Evolutionary conservation across 1,284 basidiomycete species (phyloP).

Genomic region (Limonomyces culmigenus): DNA sequence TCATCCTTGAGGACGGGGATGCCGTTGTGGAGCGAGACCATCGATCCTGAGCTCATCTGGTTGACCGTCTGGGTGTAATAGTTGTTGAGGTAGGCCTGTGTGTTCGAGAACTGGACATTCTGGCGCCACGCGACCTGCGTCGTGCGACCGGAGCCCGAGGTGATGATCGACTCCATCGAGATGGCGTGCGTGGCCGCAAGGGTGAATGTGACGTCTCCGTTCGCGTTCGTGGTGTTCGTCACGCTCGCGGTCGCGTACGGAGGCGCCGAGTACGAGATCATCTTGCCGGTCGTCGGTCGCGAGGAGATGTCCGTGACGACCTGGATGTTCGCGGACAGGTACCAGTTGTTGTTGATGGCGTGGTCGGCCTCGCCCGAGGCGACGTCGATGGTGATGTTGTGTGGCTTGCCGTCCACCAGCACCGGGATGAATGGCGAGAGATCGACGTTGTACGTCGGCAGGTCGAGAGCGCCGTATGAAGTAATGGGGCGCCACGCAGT

Average conservation of each 20-base stretch:
- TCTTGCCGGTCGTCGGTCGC: slow-evolving; percentile 47
- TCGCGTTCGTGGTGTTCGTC: slow-evolving; percentile 21
- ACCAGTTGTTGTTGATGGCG: slow-evolving; percentile 60
- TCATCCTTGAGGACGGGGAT: slow-evolving; percentile 31
- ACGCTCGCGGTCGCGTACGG: slow-evolving; percentile 36
- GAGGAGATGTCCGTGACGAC: slow-evolving; percentile 47
- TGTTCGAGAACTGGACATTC: slow-evolving; percentile 32
- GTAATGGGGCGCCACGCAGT: slow-evolving; percentile 62
- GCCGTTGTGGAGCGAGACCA: slow-evolving; percentile 44
- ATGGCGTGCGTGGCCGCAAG: slow-evolving; percentile 36
- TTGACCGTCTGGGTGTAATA: slow-evolving; percentile 37
- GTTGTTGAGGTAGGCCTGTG: slow-evolving; percentile 34
- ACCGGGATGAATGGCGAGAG: slow-evolving; percentile 63
- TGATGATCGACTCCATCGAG: slow-evolving; percentile 35
- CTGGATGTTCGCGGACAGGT: slow-evolving; percentile 55
- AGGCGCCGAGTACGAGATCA: slow-evolving; percentile 36
- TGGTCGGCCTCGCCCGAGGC: slow-evolving; percentile 53
- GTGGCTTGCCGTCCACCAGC: slow-evolving; percentile 49
- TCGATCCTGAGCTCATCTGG: slow-evolving; percentile 38
- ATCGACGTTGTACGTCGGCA: slow-evolving; percentile 67
- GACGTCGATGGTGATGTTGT: slow-evolving; percentile 56
- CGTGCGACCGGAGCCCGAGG: slow-evolving; percentile 37
- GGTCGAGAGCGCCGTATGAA: slow-evolving; percentile 61
- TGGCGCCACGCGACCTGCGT: slow-evolving; percentile 38
- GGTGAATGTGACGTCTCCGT: slow-evolving; percentile 33